Evolutionary conservation across 345 rosid genomes (phyloP).

Genomic region (Euphorbia lathyris): DNA sequence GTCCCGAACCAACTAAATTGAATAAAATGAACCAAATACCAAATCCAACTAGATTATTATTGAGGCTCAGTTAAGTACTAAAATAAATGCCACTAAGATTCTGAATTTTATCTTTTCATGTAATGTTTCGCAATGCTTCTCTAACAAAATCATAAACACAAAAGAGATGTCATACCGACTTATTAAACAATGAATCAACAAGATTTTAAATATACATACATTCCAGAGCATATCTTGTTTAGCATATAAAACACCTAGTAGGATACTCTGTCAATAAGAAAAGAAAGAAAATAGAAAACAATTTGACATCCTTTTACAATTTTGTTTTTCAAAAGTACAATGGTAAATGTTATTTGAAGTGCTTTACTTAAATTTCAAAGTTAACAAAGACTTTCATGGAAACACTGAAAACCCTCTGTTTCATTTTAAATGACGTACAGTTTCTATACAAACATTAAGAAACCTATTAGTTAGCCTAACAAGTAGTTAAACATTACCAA

Average conservation of each 20-base stretch:
- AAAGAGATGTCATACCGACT: neutral
- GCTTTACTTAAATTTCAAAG: neutral
- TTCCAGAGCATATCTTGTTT: neutral
- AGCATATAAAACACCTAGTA: neutral
- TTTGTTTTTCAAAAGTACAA: neutral
- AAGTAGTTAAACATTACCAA: too few species aligned
- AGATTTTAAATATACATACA: neutral
- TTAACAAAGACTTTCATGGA: neutral
- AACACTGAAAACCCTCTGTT: slow-evolving; percentile 3
- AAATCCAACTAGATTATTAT: neutral
- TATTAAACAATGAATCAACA: neutral
- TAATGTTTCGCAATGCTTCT: neutral
- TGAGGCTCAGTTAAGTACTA: neutral
- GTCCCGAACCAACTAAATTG: neutral
- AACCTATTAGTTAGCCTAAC: too few species aligned
- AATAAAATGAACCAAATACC: neutral
- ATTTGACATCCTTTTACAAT: neutral
- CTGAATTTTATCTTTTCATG: neutral
- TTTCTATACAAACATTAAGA: too few species aligned
- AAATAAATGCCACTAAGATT: neutral
- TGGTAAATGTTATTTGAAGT: neutral
- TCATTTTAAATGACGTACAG: too few species aligned
- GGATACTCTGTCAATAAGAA: neutral
- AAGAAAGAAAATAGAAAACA: neutral
- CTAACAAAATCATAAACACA: neutral